Evolutionary conservation across 345 rosid species (phyloP).

Genomic region (Eucalyptus shirleyi): DNA sequence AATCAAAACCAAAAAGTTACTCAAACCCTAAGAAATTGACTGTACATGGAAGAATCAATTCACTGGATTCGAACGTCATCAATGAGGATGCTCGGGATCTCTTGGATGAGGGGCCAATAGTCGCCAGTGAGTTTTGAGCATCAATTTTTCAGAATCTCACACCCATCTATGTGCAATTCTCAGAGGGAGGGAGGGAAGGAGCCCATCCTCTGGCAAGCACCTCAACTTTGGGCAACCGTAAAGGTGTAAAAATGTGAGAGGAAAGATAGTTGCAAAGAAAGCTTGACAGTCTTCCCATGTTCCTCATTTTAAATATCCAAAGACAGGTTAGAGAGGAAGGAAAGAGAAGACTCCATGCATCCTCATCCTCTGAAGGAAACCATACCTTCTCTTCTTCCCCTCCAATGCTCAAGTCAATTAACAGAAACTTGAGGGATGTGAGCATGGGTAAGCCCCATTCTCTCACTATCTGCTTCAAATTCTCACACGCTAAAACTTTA

Average conservation of each 20-base stretch:
- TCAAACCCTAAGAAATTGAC: neutral
- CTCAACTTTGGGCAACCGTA: neutral
- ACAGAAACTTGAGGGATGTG: neutral
- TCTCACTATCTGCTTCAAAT: neutral
- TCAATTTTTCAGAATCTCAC: neutral
- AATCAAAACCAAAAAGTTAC: neutral
- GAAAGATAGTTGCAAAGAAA: neutral
- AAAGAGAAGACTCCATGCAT: neutral
- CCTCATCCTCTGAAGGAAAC: neutral
- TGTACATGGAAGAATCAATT: neutral
- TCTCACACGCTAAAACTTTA: rapidly evolving
- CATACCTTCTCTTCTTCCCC: neutral
- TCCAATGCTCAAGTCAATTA: neutral
- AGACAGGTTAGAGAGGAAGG: neutral
- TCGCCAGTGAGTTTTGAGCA: neutral
- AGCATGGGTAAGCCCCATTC: neutral
- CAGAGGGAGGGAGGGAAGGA: neutral
- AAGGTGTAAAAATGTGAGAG: neutral
- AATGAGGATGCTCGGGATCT: neutral
- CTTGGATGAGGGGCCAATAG: neutral
- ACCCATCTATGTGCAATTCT: rapidly evolving
- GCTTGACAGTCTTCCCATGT: neutral
- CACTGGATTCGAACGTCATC: neutral
- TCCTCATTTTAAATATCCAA: neutral
- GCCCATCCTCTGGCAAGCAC: neutral